phyloP scores from a whole-genome alignment of 1,284 basidiomycete genomes.

The Inonotus hispidus region DNA sequence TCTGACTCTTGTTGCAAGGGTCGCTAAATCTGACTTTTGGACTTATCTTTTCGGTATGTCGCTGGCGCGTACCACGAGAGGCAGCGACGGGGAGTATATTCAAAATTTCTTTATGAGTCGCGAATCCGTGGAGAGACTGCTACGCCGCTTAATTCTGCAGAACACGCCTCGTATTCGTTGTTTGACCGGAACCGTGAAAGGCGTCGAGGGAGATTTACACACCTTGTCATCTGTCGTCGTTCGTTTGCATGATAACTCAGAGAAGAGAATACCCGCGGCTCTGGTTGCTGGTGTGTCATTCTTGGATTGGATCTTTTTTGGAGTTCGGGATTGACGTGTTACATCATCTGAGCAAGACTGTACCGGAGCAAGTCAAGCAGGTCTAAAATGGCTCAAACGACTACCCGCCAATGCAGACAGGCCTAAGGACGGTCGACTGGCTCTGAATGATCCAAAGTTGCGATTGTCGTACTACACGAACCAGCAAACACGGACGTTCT shows the following conservation, averaged over 20 bases:
- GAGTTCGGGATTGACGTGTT: background rate
- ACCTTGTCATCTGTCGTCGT: constrained; percentile 10
- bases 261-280: constrained; percentile 7
- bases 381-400: constrained; percentile 18
- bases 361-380: constrained; percentile 17
- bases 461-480: constrained; percentile 6
- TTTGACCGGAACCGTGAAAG: constrained; percentile 10
- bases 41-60: constrained; percentile 4
- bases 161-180: constrained; percentile 11
- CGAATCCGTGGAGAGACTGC: constrained; percentile 10
- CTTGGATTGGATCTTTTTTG: background rate
- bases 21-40: constrained; percentile 4
- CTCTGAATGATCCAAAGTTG: constrained; percentile 5
- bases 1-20: background rate
- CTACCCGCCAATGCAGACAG: background rate
- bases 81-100: background rate
- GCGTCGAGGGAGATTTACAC: background rate
- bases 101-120: constrained; percentile 10
- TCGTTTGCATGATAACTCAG: constrained; percentile 1
- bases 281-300: constrained; percentile 13
- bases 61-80: constrained; percentile 1
- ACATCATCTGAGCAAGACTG: constrained; percentile 15
- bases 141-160: constrained; percentile 8
- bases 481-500: constrained; percentile 10
- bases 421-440: background rate